Percentiles rank a stretch among this genome's conserved stretches.
Evolutionary conservation across 345 rosid species (phyloP).

Genomic region (Eucalyptus brandiana): DNA sequence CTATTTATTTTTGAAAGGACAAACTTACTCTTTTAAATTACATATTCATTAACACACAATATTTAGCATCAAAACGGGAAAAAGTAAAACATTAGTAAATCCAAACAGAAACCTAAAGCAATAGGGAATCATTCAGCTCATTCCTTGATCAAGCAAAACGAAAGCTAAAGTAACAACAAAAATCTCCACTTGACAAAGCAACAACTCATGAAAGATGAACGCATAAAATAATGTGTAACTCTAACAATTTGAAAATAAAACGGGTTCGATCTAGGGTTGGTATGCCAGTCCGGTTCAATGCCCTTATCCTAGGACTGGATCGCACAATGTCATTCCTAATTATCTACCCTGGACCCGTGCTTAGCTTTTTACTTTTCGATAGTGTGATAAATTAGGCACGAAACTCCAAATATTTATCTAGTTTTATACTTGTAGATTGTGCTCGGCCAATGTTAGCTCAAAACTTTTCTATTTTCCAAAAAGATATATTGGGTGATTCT

Average conservation of each 20-base stretch:
- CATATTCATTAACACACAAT: not conserved
- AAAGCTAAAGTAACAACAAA: not conserved
- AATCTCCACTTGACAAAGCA: not conserved
- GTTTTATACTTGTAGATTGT: not conserved
- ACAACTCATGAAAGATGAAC: not conserved
- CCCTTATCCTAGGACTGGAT: rapidly evolving
- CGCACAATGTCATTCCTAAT: not conserved
- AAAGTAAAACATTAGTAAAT: not conserved
- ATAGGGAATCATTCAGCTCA: not conserved
- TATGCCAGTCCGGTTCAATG: no score
- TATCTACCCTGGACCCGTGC: not conserved
- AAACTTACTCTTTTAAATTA: not conserved
- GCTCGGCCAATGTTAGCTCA: not conserved
- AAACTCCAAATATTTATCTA: not conserved
- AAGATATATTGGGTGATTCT: not conserved
- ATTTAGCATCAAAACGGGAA: not conserved
- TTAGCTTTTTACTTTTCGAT: not conserved
- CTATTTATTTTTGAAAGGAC: not conserved
- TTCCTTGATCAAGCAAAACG: not conserved
- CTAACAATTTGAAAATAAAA: not conserved
- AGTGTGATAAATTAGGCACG: not conserved
- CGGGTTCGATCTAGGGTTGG: rapidly evolving
- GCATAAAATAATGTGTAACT: not conserved
- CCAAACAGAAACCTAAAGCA: not conserved
- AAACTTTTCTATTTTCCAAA: not conserved